A percentile compares a stretch with the other conserved stretches of the same genome.
Conservation (phyloP, 495 filamentous ascomycete species). For the Aspergillus egyptiacus region DNA sequence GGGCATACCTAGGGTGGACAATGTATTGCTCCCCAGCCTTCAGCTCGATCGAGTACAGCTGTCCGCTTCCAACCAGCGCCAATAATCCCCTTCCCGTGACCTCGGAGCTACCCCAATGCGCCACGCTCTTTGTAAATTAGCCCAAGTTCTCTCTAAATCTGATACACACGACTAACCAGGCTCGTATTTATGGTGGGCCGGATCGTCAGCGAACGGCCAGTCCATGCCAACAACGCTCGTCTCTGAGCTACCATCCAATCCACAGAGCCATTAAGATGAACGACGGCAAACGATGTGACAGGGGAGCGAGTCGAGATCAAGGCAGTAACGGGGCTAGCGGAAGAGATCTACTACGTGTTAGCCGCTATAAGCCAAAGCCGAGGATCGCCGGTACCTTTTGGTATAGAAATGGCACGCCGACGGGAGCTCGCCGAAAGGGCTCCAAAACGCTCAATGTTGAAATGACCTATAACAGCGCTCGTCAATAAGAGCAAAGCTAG, state of each 20-base stretch:
- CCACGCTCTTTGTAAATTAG: constrained; percentile 58
- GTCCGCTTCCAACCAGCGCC: constrained; percentile 75
- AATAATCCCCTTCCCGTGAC: constrained; percentile 83
- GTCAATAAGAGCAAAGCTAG: not conserved
- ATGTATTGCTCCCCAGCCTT: constrained; percentile 79
- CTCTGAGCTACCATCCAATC: constrained; percentile 93
- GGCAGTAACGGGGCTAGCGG: constrained; percentile 76
- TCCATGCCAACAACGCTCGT: constrained; percentile 87
- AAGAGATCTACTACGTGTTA: constrained; percentile 53
- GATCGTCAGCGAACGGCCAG: constrained; percentile 76
- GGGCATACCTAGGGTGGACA: constrained; percentile 65
- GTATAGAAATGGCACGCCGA: constrained; percentile 91
- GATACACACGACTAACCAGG: constrained; percentile 45
- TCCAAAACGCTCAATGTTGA: constrained; percentile 84
- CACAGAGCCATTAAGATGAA: constrained; percentile 87
- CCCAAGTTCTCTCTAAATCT: not conserved
- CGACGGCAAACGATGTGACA: constrained; percentile 73
- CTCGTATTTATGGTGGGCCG: constrained; percentile 66
- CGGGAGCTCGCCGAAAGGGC: constrained; percentile 66
- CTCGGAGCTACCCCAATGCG: constrained; percentile 85
- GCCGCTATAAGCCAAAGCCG: not conserved
- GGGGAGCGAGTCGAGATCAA: constrained; percentile 82
- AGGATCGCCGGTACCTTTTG: constrained; percentile 50
- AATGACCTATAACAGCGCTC: constrained; percentile 47
- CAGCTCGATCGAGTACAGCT: constrained; percentile 76